Base-by-base conservation (phyloP, 495 filamentous ascomycete species). In the Saxophila tyrrhenica region DNA sequence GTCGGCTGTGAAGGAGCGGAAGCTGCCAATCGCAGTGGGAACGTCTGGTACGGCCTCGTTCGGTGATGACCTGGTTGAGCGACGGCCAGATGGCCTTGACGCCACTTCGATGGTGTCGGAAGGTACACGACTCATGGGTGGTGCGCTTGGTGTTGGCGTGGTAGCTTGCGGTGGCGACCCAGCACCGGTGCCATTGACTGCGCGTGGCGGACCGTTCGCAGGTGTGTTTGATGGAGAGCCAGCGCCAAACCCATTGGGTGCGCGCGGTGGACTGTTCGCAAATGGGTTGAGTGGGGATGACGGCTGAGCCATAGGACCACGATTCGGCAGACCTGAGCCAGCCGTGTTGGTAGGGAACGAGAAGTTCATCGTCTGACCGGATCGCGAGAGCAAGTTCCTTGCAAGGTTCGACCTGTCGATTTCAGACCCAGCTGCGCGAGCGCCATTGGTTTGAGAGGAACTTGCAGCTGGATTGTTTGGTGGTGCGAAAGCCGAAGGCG, bases 221-320 rank as follows among this genome's bases (percentile, higher is more conserved):
- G n/a, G 35, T 39, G 9, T 16, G 16, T 39, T 39, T 39, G 35
- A 39, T 16, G 35, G 35, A 39, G 16, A 39, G 35, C n/a, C n/a
- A n/a, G n/a, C n/a, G n/a, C n/a, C n/a, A n/a, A n/a, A 39, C 9
- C 42, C 42, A 17, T 45, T 45, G 10, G 42, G 9, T 17, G 42
- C 20, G 20, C 8, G 42, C 20, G 42, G 16, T 9, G 35, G 42
- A 7, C 9, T 16, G 17, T n/a, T 13, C 7, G 48, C 23, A 35
- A 16, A 23, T 15, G 44, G 43, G 43, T 29, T 54, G n/a, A n/a
- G n/a, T n/a, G n/a, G n/a, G n/a, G n/a, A n/a, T n/a, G n/a, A n/a
- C n/a, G n/a, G n/a, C n/a, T n/a, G n/a, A n/a, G n/a, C n/a, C 56
- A 59, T 54, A 7, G 56, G 51, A 1, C 56, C 56, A 29, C 56